These are phyloP conservation scores for Gnomoniopsis smithogilvyi DNA, from an alignment of 2,329 filamentous ascomycete species.

Conservation along the genomic window DNA sequence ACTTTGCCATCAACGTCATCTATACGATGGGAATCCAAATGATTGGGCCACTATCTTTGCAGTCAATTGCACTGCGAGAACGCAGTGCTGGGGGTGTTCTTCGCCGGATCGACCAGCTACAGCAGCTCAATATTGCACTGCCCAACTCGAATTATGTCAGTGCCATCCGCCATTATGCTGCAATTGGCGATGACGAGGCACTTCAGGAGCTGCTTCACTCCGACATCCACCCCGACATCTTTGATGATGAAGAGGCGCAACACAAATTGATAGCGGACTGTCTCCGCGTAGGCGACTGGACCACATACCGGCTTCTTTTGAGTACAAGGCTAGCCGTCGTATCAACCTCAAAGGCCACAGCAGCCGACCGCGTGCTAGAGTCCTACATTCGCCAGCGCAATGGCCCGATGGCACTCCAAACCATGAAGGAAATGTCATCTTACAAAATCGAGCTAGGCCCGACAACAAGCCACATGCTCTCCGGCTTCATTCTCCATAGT, in stretches of 20 bases:
- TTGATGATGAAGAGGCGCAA: conserved; percentile 43
- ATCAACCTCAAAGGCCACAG: conserved; percentile 25
- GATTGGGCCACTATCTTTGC: conserved; percentile 73
- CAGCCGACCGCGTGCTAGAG: conserved; percentile 33
- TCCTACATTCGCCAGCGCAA: conserved; percentile 27
- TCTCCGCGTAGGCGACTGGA: conserved; percentile 36
- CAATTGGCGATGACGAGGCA: conserved; percentile 48
- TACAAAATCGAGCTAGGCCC: conserved; percentile 27
- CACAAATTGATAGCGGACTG: conserved; percentile 34
- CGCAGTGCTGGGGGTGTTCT: conserved; percentile 52
- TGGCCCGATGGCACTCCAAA: conserved; percentile 25
- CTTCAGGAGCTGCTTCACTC: conserved; percentile 43
- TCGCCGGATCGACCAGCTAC: conserved; percentile 57
- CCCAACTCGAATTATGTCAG: conserved; percentile 62
- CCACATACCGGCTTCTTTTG: conserved; percentile 40
- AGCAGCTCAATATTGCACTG: conserved; percentile 59
- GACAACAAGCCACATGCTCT: conserved; percentile 25
- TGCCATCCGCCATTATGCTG: conserved; percentile 62
- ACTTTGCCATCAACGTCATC: conserved; percentile 68
- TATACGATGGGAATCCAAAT: conserved; percentile 66
- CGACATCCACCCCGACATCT: conserved; percentile 55
- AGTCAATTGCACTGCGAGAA: conserved; percentile 71
- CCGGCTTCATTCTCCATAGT: conserved; percentile 26
- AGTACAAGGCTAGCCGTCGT: conserved; percentile 36
- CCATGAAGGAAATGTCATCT: conserved; percentile 36